Base-by-base conservation (phyloP, 768 basidiomycete species). In the Leccinellum albellum region DNA sequence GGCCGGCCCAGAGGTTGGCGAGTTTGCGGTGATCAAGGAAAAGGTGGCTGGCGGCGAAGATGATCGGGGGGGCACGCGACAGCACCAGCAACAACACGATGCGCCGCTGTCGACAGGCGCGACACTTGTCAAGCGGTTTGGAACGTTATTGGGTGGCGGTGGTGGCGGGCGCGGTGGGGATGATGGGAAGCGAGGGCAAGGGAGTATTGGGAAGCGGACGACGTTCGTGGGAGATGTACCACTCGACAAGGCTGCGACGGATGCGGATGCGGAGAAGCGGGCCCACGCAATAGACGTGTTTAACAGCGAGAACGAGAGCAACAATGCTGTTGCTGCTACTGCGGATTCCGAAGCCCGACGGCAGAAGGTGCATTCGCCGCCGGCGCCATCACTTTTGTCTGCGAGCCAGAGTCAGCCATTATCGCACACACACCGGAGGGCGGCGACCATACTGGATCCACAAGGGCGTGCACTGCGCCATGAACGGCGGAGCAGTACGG, bases 101-200 rank as follows among this genome's bases (percentile, higher is more conserved):
- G 61, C 63, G 66, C 73, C 76, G 6, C 65, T 84, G 51, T 78
- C 84, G 0, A 78, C 86, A 6, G 85, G 87, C 20, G 82, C 86
- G 50, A 87, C 86, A 24, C 79, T 91, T n/a, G 87, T 88, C 57
- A 78, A 87, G 71, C 86, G 83, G 75, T 89, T 91, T 66, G 88
- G 88, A 42, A 88, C 84, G 57, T 69, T 91, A 64, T 73, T 89
- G 35, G 70, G 62, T 1, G 61, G 59, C 12, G 28, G 44, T 13
- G 17, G 35, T 42, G 81, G 81, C 26, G 81, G 79, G 21, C 70
- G 74, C n/a, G 17, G n/a, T 53, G 71, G 74, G 5, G 79, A 75
- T 23, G 73, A 81, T 51, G 77, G 79, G 24, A 74, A 74, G 55
- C 66, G 76, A 59, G 66, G 70, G 35, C 59, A 78, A 68, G 61